phyloP scores from a whole-genome alignment of 495 filamentous ascomycete species.

The Annulohypoxylon bovei region DNA sequence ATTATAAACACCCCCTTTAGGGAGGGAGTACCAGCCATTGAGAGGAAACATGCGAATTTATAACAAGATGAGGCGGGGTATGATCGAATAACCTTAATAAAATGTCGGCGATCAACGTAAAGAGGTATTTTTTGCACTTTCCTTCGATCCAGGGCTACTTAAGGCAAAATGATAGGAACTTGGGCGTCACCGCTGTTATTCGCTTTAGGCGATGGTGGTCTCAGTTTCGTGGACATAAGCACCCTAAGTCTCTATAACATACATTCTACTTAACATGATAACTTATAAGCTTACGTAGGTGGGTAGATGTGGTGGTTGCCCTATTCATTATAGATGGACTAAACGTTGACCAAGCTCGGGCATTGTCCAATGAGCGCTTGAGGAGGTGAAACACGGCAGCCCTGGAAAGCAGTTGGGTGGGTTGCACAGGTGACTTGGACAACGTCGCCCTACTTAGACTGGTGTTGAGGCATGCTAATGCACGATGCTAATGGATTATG shows the following conservation, averaged over 20 bases:
- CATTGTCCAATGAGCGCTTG: neutral
- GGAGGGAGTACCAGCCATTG: neutral
- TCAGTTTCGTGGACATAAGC: neutral
- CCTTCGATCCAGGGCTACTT: neutral
- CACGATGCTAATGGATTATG: neutral
- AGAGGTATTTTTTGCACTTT: constrained; percentile 3
- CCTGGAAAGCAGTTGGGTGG: neutral
- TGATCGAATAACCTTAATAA: neutral
- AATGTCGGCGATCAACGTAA: neutral
- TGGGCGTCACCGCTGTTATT: constrained; percentile 17
- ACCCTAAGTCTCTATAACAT: neutral
- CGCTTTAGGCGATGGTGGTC: neutral
- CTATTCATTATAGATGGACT: neutral
- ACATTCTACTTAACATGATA: neutral
- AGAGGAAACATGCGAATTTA: constrained; percentile 5
- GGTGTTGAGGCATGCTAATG: neutral
- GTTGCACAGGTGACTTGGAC: neutral
- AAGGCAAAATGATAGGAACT: neutral
- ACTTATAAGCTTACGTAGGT: neutral
- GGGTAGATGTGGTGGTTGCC: neutral
- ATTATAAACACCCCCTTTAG: neutral
- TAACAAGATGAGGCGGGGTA: neutral
- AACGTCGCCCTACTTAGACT: constrained; percentile 8
- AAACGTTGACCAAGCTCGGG: too few species aligned
- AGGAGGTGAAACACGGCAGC: neutral